Evolutionary conservation across 1,284 basidiomycete species (phyloP).

Genomic region (Leccinum pachyderme): DNA sequence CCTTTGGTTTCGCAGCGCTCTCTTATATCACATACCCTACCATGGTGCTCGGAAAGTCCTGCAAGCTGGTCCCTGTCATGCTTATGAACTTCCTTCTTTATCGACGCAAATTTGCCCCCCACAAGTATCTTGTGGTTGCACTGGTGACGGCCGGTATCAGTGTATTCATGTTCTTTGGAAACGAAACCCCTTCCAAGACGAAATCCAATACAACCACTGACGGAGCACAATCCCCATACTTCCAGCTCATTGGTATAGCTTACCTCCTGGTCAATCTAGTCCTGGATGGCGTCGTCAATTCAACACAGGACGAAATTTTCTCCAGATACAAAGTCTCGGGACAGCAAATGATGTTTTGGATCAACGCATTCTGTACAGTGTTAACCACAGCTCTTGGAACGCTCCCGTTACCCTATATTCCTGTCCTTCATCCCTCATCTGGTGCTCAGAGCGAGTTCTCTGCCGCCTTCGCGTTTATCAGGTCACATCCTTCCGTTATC

Average conservation of each 20-base stretch:
- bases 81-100: constrained; percentile 92
- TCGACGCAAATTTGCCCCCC: constrained; percentile 83
- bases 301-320: constrained; percentile 99
- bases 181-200: constrained; percentile 50
- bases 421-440: constrained; percentile 65
- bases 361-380: constrained; percentile 81
- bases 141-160: constrained; percentile 94
- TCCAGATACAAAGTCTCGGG: constrained; percentile 75
- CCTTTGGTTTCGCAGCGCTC: constrained; percentile 93
- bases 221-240: constrained; percentile 40
- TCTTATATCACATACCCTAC: constrained; percentile 98
- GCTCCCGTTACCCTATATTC: constrained; percentile 72
- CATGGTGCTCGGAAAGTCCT: constrained; percentile 98
- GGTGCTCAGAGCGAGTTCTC: constrained; percentile 65
- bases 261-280: constrained; percentile 85
- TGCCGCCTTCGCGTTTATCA: constrained; percentile 74
- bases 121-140: constrained; percentile 93
- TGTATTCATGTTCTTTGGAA: constrained; percentile 90
- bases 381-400: constrained; percentile 65
- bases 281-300: constrained; percentile 93
- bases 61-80: constrained; percentile 96
- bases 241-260: constrained; percentile 61
- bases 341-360: constrained; percentile 99
- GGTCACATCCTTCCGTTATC: constrained; percentile 76
- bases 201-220: constrained; percentile 36